phyloP scores from a whole-genome alignment of 2,329 filamentous ascomycete genomes.

The Xylariales sp. region DNA sequence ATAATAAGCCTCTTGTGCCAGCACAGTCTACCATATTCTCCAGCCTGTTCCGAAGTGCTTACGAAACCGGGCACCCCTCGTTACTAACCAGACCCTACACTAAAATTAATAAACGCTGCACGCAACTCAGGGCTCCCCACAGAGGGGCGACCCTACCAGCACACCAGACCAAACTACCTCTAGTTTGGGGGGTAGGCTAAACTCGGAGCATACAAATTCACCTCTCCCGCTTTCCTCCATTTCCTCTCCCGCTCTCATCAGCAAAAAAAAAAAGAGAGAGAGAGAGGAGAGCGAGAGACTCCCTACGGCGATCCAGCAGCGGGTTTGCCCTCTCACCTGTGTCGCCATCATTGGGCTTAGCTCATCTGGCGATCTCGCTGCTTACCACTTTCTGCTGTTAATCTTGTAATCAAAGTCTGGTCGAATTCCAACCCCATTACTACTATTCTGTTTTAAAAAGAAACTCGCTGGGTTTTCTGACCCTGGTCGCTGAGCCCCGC shows the following conservation, averaged over 20 bases:
- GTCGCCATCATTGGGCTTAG: constrained; percentile 26
- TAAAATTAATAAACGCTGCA: background rate
- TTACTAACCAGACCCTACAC: background rate
- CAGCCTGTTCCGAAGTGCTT: constrained; percentile 1
- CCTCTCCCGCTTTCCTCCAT: constrained; percentile 16
- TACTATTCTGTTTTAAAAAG: too few species aligned
- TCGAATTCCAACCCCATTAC: background rate
- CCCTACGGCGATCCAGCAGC: constrained; percentile 10
- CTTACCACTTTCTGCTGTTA: constrained; percentile 15
- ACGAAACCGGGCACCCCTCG: background rate
- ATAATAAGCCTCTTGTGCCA: too few species aligned
- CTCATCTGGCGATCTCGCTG: constrained; percentile 28
- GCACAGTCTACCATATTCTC: background rate
- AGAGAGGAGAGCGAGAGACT: too few species aligned
- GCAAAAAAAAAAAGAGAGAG: too few species aligned
- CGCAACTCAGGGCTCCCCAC: constrained; percentile 7
- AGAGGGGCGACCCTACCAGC: constrained; percentile 7
- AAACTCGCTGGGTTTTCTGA: too few species aligned
- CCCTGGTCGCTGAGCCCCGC: too few species aligned
- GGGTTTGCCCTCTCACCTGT: constrained; percentile 22
- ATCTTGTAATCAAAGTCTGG: constrained; percentile 1
- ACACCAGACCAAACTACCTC: constrained; percentile 5
- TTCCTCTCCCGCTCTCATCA: constrained; percentile 11
- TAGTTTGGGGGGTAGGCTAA: constrained; percentile 10
- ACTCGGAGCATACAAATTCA: constrained; percentile 24